phyloP scores from a whole-genome alignment of 345 rosid genomes.

The Citrus medica region DNA sequence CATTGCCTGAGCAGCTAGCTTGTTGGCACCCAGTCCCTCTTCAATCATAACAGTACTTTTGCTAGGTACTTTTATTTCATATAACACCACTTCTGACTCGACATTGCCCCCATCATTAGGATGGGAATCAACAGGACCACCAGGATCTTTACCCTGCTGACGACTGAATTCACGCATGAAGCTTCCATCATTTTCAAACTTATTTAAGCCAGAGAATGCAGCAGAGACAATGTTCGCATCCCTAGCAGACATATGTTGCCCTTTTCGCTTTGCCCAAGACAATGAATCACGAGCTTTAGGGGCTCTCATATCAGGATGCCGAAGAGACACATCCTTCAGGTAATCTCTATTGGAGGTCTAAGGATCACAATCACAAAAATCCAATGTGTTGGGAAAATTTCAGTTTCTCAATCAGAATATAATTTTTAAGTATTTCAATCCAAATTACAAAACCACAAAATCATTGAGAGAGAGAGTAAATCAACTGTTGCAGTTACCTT shows the following conservation, averaged over 20 bases:
- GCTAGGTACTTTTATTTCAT: slow-evolving; percentile 18
- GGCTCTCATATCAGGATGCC: slow-evolving; percentile 57
- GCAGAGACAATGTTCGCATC: slow-evolving; percentile 52
- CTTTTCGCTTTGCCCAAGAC: slow-evolving; percentile 70
- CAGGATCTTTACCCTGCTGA: slow-evolving; percentile 32
- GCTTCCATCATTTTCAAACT: slow-evolving; percentile 73
- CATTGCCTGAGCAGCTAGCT: slow-evolving; percentile 81
- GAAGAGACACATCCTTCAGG: slow-evolving; percentile 55
- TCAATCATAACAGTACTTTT: slow-evolving; percentile 25
- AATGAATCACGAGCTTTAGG: slow-evolving; percentile 65
- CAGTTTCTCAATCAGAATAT: neutral
- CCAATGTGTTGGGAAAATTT: neutral
- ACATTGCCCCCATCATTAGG: slow-evolving; percentile 24
- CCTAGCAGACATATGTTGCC: slow-evolving; percentile 35
- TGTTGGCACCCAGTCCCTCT: slow-evolving; percentile 61
- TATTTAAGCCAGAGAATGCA: slow-evolving; percentile 64
- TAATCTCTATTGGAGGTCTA: slow-evolving; percentile 49
- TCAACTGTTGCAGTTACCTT: slow-evolving; percentile 35
- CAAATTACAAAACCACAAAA: neutral
- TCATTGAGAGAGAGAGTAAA: neutral
- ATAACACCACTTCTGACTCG: slow-evolving; percentile 16
- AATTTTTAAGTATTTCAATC: neutral
- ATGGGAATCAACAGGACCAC: slow-evolving; percentile 22
- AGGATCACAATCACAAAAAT: slow-evolving; percentile 13
- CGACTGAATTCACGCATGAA: slow-evolving; percentile 53